These are phyloP conservation scores for Penicillium samsonianum DNA, from an alignment of 495 filamentous ascomycete species.

Conservation along the genomic window DNA sequence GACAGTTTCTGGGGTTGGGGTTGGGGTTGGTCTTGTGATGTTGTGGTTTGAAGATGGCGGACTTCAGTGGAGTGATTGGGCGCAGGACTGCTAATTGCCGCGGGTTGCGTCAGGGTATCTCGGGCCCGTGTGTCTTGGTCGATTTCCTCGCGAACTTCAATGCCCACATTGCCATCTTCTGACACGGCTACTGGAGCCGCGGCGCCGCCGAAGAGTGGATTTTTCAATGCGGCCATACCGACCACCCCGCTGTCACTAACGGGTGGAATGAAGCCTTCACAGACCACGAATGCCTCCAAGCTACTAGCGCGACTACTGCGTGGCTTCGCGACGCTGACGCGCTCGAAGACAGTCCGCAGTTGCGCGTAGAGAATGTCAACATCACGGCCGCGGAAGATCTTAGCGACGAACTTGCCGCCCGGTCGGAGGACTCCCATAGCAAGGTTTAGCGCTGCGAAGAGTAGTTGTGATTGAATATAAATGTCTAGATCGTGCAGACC, in stretches of 20 bases:
- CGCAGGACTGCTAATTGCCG: neutral
- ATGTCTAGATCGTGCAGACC: slow-evolving; percentile 97
- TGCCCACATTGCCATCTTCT: slow-evolving; percentile 61
- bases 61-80: slow-evolving; percentile 25
- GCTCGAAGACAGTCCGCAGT: slow-evolving; percentile 83
- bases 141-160: slow-evolving; percentile 57
- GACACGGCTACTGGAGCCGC: slow-evolving; percentile 35
- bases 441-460: slow-evolving; percentile 90
- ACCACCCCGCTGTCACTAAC: slow-evolving; percentile 32
- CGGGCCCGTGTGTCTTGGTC: slow-evolving; percentile 44
- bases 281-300: slow-evolving; percentile 95
- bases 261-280: slow-evolving; percentile 74
- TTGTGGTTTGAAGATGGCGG: slow-evolving; percentile 34
- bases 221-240: slow-evolving; percentile 46
- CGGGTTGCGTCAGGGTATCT: slow-evolving; percentile 1
- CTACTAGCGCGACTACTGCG: slow-evolving; percentile 90
- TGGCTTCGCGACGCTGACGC: slow-evolving; percentile 89
- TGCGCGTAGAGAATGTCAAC: slow-evolving; percentile 92
- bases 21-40: slow-evolving; percentile 22
- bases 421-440: slow-evolving; percentile 87
- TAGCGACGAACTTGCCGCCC: slow-evolving; percentile 94
- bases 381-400: slow-evolving; percentile 93
- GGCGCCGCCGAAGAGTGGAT: slow-evolving; percentile 49
- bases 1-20: slow-evolving; percentile 29
- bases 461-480: slow-evolving; percentile 92